Evolutionary conservation across 331 rosid genomes (phyloP).

Genomic region (Spiraea crenata): DNA sequence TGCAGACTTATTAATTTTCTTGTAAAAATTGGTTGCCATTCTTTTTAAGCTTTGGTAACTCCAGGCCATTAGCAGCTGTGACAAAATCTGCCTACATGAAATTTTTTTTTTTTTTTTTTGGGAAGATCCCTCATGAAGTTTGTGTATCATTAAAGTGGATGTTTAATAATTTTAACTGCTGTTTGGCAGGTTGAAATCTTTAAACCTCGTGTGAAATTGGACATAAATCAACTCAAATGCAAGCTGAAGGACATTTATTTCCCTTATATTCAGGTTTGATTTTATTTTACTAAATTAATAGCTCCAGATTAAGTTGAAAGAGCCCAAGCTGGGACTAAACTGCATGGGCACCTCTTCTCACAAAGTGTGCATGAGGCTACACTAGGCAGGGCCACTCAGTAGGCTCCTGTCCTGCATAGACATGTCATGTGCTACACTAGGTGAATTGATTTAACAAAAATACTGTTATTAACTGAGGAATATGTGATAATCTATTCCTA

Average conservation of each 20-base stretch:
- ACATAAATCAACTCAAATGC: conserved; percentile 43
- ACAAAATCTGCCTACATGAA: background rate
- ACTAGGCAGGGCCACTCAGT: background rate
- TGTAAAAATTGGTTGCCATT: background rate
- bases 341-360: background rate
- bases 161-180: background rate
- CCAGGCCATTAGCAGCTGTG: background rate
- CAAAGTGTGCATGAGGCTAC: background rate
- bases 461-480: background rate
- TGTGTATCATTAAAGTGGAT: too few species aligned
- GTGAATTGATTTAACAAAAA: background rate
- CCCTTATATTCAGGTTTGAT: conserved; percentile 66
- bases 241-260: conserved; percentile 63
- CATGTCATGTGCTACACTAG: background rate
- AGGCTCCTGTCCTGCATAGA: background rate
- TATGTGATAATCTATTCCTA: background rate
- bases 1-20: background rate
- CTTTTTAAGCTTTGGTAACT: background rate
- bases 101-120: too few species aligned
- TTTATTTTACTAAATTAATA: background rate
- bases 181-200: conserved; percentile 53
- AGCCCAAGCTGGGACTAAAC: too few species aligned
- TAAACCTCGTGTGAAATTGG: conserved; percentile 33
- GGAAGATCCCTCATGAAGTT: too few species aligned
- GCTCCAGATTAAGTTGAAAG: too few species aligned